phyloP scores from a whole-genome alignment of 768 basidiomycete genomes.

The Leccinum disarticulatum region DNA sequence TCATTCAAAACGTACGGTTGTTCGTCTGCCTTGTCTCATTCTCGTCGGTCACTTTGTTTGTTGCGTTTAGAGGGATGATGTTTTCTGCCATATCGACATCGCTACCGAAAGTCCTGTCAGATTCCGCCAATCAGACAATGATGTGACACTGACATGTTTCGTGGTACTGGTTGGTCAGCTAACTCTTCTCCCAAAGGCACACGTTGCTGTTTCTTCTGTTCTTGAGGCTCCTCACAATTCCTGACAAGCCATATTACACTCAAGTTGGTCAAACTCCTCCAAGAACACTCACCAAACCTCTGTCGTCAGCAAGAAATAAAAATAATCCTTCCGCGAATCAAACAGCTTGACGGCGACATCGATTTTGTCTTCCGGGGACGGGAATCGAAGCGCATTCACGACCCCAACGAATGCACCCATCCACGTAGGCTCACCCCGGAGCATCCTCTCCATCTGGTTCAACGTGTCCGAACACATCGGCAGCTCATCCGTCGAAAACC shows the following conservation, averaged over 20 bases:
- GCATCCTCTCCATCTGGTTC: constrained; percentile 8
- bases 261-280: background rate
- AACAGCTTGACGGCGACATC: constrained; percentile 6
- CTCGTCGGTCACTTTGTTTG: too few species aligned
- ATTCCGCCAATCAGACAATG: background rate
- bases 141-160: background rate
- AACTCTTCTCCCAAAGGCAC: background rate
- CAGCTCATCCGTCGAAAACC: constrained; percentile 10
- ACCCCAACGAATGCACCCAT: background rate
- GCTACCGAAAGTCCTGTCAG: background rate
- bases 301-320: constrained; percentile 11
- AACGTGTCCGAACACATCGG: constrained; percentile 7
- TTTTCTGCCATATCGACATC: background rate
- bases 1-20: background rate
- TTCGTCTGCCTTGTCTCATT: background rate
- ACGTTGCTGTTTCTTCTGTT: background rate
- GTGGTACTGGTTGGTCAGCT: background rate
- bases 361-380: constrained; percentile 6
- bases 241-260: background rate
- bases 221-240: constrained; percentile 7
- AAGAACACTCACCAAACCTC: constrained; percentile 9
- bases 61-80: too few species aligned
- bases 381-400: background rate
- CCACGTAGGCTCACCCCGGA: background rate
- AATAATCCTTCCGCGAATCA: constrained; percentile 1